Conservation (phyloP, 1,284 basidiomycete genomes). For the Pholiota adiposa region DNA sequence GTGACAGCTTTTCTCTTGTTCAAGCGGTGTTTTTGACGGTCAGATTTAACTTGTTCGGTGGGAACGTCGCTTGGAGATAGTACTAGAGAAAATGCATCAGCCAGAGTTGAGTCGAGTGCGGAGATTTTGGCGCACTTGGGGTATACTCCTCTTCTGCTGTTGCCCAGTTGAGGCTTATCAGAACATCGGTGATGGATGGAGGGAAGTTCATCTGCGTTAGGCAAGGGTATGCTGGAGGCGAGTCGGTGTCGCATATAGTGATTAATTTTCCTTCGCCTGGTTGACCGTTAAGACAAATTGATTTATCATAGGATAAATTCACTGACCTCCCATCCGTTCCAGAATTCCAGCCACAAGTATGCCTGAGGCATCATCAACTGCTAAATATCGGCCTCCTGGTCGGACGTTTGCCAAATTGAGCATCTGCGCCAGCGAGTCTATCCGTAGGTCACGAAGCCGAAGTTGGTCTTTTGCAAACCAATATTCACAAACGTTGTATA, state of each 20-base stretch:
- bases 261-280: slow-evolving; percentile 81
- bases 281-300: slow-evolving; percentile 10
- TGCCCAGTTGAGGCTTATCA: slow-evolving; percentile 89
- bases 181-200: slow-evolving; percentile 55
- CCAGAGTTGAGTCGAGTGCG: slow-evolving; percentile 11
- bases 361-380: slow-evolving; percentile 92
- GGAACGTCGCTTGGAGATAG: slow-evolving; percentile 60
- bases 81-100: slow-evolving; percentile 41
- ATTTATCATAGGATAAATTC: not conserved
- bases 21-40: slow-evolving; percentile 70
- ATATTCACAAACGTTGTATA: slow-evolving; percentile 89
- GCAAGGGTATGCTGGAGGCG: slow-evolving; percentile 91
- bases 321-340: slow-evolving; percentile 83
- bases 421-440: slow-evolving; percentile 90
- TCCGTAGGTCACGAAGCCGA: slow-evolving; percentile 84
- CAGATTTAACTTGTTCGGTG: slow-evolving; percentile 59
- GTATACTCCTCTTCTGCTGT: slow-evolving; percentile 81
- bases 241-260: slow-evolving; percentile 89
- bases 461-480: slow-evolving; percentile 85
- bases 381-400: slow-evolving; percentile 87
- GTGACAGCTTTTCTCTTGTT: slow-evolving; percentile 72
- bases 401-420: slow-evolving; percentile 83
- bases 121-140: slow-evolving; percentile 51
- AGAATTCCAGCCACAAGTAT: slow-evolving; percentile 86
- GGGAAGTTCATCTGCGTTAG: slow-evolving; percentile 88